Percentiles rank a stretch among this genome's conserved stretches.
Conservation (phyloP, 176 grass and related monocot genomes). For the Hordeum vulgare region MorexV3_pseudomolecules_assembly NC_058524.1:20587140-20587639, state of each 20-base stretch:
- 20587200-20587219: conserved; percentile 88
- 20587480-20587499: conserved; percentile 84
- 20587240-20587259: neutral
- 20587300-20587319: neutral
- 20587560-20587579: neutral
- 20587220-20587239: conserved; percentile 81
- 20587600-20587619: neutral
- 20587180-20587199: conserved; percentile 97
- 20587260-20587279: neutral
- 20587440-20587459: conserved; percentile 63
- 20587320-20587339: conserved; percentile 66
- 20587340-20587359: conserved; percentile 86
- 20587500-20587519: conserved; percentile 91
- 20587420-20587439: conserved; percentile 96
- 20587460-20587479: conserved; percentile 76
- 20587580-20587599: neutral
- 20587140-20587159: neutral
- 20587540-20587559: conserved; percentile 1
- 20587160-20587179: conserved; percentile 57
- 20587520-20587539: conserved; percentile 68
- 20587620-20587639: conserved; percentile 17
- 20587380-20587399: conserved; percentile 59
- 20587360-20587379: conserved; percentile 74
- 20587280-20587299: neutral
- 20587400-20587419: conserved; percentile 89